Evolutionary conservation across 1,139 yeast genomes (phyloP).

Genomic region (Pichia sorboxylosa): DNA sequence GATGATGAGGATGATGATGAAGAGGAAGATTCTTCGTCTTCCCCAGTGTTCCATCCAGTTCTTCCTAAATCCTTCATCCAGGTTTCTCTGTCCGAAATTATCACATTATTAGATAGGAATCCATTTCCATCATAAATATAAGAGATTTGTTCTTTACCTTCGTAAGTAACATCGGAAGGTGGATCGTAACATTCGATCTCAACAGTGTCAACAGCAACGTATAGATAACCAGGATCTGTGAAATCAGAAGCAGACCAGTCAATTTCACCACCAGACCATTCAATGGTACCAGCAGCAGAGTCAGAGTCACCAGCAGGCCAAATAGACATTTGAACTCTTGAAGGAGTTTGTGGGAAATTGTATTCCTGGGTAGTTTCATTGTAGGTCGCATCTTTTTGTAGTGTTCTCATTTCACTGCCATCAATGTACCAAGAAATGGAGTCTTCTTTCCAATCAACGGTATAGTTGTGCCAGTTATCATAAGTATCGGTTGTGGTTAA

Average conservation of each 20-base stretch:
- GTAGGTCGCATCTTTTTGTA: constrained; percentile 53
- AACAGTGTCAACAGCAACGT: constrained; percentile 49
- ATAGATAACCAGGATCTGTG: constrained; percentile 64
- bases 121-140: constrained; percentile 40
- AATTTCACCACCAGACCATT: constrained; percentile 89
- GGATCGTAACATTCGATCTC: constrained; percentile 58
- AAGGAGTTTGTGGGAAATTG: constrained; percentile 83
- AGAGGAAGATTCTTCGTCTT: constrained; percentile 7
- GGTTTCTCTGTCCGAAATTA: constrained; percentile 49
- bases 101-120: constrained; percentile 35
- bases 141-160: constrained; percentile 35
- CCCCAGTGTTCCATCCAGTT: constrained; percentile 45
- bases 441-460: constrained; percentile 77
- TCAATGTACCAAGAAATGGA: constrained; percentile 63
- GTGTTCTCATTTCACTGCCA: constrained; percentile 57
- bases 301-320: constrained; percentile 85
- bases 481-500: constrained; percentile 41
- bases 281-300: constrained; percentile 64
- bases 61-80: constrained; percentile 49
- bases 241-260: constrained; percentile 77
- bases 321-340: constrained; percentile 71
- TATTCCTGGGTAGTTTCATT: constrained; percentile 50
- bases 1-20: constrained; percentile 1
- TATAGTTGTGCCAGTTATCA: constrained; percentile 63
- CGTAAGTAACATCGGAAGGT: constrained; percentile 37